These are phyloP conservation scores for Schrenkiella parvula DNA, from an alignment of 345 rosid species.

Conservation along the genomic window DNA sequence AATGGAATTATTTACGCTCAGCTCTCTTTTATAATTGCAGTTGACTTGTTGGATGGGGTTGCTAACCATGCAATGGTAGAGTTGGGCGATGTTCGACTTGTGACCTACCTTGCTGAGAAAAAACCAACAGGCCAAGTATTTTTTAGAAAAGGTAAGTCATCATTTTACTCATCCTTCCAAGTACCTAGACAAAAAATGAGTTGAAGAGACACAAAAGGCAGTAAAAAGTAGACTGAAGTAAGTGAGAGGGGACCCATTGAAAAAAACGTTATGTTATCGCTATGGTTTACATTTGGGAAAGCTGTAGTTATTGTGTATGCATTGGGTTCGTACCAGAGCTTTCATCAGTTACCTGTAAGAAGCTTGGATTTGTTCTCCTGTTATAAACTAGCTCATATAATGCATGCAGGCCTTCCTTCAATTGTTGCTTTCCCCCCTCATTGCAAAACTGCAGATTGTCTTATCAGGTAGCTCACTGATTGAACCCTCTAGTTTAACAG, in stretches of 20 bases:
- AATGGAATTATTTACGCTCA: neutral
- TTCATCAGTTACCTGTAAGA: neutral
- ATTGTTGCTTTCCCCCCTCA: constrained; percentile 65
- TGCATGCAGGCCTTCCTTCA: constrained; percentile 73
- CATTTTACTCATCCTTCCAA: constrained; percentile 8
- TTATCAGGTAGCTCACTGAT: constrained; percentile 54
- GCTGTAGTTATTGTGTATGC: neutral
- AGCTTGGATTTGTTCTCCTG: neutral
- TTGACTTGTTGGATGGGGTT: constrained; percentile 66
- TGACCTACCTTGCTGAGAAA: constrained; percentile 74
- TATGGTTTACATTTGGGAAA: neutral
- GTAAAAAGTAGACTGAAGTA: constrained; percentile 1
- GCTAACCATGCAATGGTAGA: constrained; percentile 76
- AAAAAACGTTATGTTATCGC: neutral
- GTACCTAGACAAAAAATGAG: neutral
- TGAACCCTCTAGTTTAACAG: neutral
- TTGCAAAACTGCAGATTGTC: constrained; percentile 66
- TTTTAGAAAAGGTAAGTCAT: constrained; percentile 66
- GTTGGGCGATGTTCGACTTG: constrained; percentile 64
- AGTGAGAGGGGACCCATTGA: neutral
- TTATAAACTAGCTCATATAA: constrained; percentile 29
- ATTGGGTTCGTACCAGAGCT: neutral
- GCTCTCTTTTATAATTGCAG: constrained; percentile 46
- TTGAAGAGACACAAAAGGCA: neutral
- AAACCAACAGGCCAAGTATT: constrained; percentile 66